Evolutionary conservation across 345 rosid species (phyloP).

Genomic region (Gossypium australe): DNA sequence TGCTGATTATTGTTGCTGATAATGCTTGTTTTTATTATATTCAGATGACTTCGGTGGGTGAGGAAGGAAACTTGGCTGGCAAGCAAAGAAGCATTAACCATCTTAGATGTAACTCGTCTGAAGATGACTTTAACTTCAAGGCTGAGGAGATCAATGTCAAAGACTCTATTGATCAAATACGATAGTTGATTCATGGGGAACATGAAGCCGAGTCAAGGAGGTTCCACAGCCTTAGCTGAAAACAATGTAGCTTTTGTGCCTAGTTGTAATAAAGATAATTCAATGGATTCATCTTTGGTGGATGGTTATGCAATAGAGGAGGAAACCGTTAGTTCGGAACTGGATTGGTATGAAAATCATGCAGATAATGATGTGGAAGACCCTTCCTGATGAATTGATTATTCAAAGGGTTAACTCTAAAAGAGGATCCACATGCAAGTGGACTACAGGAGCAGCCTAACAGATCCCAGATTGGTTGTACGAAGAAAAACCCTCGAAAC

Average conservation of each 20-base stretch:
- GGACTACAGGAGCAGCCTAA: constrained; percentile 84
- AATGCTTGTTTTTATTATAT: not conserved
- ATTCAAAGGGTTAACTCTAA: constrained; percentile 16
- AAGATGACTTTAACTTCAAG: not conserved
- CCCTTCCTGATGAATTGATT: constrained; percentile 39
- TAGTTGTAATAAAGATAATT: no score
- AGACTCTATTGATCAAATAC: not conserved
- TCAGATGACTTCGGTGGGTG: not conserved
- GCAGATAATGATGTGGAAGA: constrained; percentile 31
- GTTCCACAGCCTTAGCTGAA: not conserved
- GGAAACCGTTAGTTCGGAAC: constrained; percentile 22
- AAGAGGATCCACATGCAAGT: constrained; percentile 35
- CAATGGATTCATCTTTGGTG: constrained; percentile 5
- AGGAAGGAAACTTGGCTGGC: not conserved
- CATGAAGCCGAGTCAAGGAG: constrained; percentile 22
- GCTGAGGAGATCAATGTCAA: not conserved
- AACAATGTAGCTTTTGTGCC: no score
- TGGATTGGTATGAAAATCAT: constrained; percentile 20
- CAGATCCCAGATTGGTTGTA: constrained; percentile 86
- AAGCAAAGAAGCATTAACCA: not conserved
- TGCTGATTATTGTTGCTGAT: constrained; percentile 8
- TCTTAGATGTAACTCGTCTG: not conserved
- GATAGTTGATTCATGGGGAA: constrained; percentile 18
- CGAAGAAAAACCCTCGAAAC: constrained; percentile 73
- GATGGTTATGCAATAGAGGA: constrained; percentile 18